Evolutionary conservation across 2,329 filamentous ascomycete genomes (phyloP), one percentile per base, ranked within the genome.

Genomic region (Pseudogymnoascus sp.): DNA sequence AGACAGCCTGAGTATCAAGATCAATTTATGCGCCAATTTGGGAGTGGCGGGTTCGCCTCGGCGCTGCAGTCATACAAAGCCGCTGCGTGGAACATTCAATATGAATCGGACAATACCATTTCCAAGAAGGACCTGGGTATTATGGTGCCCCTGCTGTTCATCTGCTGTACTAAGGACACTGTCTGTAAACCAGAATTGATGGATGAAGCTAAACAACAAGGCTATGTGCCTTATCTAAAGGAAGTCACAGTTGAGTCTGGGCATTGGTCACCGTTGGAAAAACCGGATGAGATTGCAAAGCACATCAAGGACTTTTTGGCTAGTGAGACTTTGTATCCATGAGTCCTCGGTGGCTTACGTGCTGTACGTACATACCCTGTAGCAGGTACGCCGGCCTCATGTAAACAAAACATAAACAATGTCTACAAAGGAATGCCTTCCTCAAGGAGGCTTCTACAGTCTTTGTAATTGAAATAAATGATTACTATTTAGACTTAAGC

Each of bases 51-150:
- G 1, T 70, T 75, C 50, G 72, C 69, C 25, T 69, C 66, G 1
- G 71, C 74, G 4, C 65, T 74, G 61, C 70, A 71, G 62, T 76
- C 72, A 67, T 77, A 77, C 62, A 67, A 69, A 50, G 68, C 70
- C 61, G 66, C 64, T 41, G 57, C 50, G 7, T 28, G 50, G 60
- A 64, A 71, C 32, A 35, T 68, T 25, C 70, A 75, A 50, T 62
- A 67, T 25, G 65, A 69, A 30, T 64, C 64, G 22, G 71, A 72
- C 14, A 68, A 66, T 25, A 65, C 66, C 11, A 25, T 73, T 6
- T 67, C 69, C 0, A 47, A 62, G 9, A 64, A 63, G 1, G 65
- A 62, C 1, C 59, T 66, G 6, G 63, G 62, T 22, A 72, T 74
- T 14, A 70, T 68, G 20, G 73, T 76, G 30, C 75, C 75, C 0